phyloP scores from a whole-genome alignment of 805 yeast species.

The Zygotorulaspora danielsina region DNA sequence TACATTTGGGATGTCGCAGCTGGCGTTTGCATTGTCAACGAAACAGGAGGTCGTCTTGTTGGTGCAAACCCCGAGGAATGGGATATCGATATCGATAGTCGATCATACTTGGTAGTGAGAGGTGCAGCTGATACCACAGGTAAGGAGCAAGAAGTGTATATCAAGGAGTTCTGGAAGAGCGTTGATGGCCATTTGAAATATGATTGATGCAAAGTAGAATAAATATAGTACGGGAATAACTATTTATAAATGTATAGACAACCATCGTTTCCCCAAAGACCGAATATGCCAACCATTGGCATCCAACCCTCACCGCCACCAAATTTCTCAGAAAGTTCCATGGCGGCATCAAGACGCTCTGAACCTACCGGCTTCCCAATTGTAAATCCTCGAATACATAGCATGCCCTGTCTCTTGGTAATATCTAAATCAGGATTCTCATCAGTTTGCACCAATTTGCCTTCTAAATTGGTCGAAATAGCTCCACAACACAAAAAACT shows the following conservation, averaged over 20 bases:
- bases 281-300: constrained; percentile 49
- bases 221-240: constrained; percentile 6
- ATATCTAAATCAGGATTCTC: constrained; percentile 32
- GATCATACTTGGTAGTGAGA: constrained; percentile 53
- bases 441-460: constrained; percentile 44
- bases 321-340: constrained; percentile 29
- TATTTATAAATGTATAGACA: constrained; percentile 52
- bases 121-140: constrained; percentile 37
- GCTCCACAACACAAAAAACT: constrained; percentile 49
- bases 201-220: constrained; percentile 13
- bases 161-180: constrained; percentile 50
- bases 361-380: constrained; percentile 49
- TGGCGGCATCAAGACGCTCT: constrained; percentile 30
- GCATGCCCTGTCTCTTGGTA: constrained; percentile 44
- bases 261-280: constrained; percentile 67
- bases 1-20: constrained; percentile 71
- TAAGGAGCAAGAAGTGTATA: constrained; percentile 42
- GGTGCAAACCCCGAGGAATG: constrained; percentile 50
- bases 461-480: constrained; percentile 54
- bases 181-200: constrained; percentile 47
- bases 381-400: constrained; percentile 60
- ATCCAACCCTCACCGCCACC: constrained; percentile 49
- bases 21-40: constrained; percentile 58
- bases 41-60: constrained; percentile 56
- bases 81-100: constrained; percentile 47